These are phyloP conservation scores for Debaryomyces sp. DNA, from an alignment of 1,139 yeast species.

Conservation along the genomic window DNA sequence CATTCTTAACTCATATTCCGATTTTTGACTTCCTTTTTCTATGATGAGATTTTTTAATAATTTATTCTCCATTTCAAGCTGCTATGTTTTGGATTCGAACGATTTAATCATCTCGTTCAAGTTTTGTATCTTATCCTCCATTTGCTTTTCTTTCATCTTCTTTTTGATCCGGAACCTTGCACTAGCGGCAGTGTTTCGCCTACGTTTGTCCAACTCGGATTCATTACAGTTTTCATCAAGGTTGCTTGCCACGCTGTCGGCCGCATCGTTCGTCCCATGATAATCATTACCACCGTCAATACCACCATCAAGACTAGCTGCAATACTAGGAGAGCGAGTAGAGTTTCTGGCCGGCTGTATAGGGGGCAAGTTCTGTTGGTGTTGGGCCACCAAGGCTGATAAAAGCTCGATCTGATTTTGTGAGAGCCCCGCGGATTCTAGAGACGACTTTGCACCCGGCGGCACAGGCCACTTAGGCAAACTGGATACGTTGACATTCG, in stretches of 20 bases:
- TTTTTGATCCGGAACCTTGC: constrained; percentile 81
- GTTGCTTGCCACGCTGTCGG: background rate
- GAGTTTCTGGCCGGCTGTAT: constrained; percentile 4
- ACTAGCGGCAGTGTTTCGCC: constrained; percentile 79
- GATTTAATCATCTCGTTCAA: constrained; percentile 61
- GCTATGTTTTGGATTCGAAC: constrained; percentile 61
- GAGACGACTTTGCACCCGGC: constrained; percentile 65
- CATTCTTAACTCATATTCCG: constrained; percentile 41
- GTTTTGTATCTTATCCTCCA: constrained; percentile 68
- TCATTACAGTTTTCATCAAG: constrained; percentile 12
- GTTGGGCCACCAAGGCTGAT: constrained; percentile 72
- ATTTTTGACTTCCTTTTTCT: constrained; percentile 55
- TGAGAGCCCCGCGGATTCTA: constrained; percentile 65
- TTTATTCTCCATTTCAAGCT: constrained; percentile 61
- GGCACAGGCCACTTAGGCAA: constrained; percentile 71
- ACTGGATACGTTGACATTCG: constrained; percentile 20
- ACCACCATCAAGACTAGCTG: background rate
- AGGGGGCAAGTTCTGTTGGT: constrained; percentile 37
- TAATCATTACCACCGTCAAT: background rate
- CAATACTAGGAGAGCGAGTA: background rate
- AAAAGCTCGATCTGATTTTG: constrained; percentile 71
- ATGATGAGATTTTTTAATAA: constrained; percentile 72
- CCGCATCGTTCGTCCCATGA: background rate
- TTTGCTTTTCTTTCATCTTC: constrained; percentile 81
- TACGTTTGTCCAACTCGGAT: constrained; percentile 63